phyloP scores from a whole-genome alignment of 2,329 filamentous ascomycete species.

The Pseudogymnoascus sp. region DNA sequence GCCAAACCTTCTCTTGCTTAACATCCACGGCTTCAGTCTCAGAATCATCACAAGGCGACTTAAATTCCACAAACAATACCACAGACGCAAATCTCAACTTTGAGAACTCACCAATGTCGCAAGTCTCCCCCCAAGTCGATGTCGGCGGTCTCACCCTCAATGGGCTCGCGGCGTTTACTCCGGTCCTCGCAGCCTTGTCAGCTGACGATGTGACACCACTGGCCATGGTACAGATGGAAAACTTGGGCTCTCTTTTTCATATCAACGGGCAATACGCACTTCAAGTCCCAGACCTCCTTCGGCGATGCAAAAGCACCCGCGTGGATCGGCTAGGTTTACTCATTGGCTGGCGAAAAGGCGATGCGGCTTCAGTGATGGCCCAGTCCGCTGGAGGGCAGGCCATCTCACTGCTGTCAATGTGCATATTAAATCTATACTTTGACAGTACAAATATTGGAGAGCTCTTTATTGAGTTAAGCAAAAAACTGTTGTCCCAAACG shows the following conservation, averaged over 20 bases:
- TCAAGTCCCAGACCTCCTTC: slow-evolving; percentile 13
- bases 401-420: not conserved
- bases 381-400: not conserved
- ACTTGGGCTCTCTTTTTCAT: slow-evolving; percentile 13
- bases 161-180: not conserved
- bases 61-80: not conserved
- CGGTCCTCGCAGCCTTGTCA: slow-evolving; percentile 13
- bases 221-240: slow-evolving; percentile 17
- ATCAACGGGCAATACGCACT: slow-evolving; percentile 13
- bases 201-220: slow-evolving; percentile 16
- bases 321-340: slow-evolving; percentile 12
- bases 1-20: not conserved
- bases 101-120: not conserved
- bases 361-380: slow-evolving; percentile 14
- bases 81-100: not conserved
- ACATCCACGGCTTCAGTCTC: not conserved
- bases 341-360: slow-evolving; percentile 16
- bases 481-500: not conserved
- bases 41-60: not conserved
- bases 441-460: not conserved
- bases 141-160: not conserved
- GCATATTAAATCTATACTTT: not conserved
- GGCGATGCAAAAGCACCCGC: slow-evolving; percentile 9
- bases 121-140: not conserved
- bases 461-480: not conserved